Percentiles rank a stretch among this genome's conserved stretches.
These are phyloP conservation scores for Solanum chilense DNA, from an alignment of 257 asterid genomes.

Conservation along the genomic window DNA sequence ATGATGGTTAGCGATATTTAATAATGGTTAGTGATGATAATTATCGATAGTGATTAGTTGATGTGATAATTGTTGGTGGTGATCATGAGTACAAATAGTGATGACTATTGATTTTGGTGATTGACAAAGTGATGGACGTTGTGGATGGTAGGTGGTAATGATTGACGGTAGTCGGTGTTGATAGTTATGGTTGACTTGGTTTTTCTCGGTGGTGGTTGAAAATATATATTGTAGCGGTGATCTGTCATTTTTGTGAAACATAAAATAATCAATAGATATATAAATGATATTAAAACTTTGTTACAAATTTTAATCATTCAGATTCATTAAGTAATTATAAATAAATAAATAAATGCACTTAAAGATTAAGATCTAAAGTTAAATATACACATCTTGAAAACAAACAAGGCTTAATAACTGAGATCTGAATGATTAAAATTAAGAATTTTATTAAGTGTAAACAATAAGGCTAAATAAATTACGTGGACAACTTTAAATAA, in stretches of 20 bases:
- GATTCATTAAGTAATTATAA: not conserved
- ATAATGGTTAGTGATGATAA: not conserved
- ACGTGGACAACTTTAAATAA: not conserved
- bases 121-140: not conserved
- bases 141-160: not conserved
- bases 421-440: not conserved
- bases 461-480: not conserved
- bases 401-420: not conserved
- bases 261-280: not conserved
- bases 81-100: not conserved
- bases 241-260: not conserved
- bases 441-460: too few species aligned
- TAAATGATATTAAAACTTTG: not conserved
- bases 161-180: not conserved
- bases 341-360: too few species aligned
- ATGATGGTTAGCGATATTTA: not conserved
- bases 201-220: not conserved
- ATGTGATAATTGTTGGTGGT: not conserved
- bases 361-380: not conserved
- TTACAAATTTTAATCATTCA: not conserved
- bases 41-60: not conserved
- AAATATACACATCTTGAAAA: too few species aligned
- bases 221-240: not conserved
- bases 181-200: not conserved
- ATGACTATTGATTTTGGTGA: not conserved